A percentile compares a stretch with the other conserved stretches of the same genome.
Conservation (phyloP, 2,329 filamentous ascomycete species). For the Fusarium anguioides region DNA sequence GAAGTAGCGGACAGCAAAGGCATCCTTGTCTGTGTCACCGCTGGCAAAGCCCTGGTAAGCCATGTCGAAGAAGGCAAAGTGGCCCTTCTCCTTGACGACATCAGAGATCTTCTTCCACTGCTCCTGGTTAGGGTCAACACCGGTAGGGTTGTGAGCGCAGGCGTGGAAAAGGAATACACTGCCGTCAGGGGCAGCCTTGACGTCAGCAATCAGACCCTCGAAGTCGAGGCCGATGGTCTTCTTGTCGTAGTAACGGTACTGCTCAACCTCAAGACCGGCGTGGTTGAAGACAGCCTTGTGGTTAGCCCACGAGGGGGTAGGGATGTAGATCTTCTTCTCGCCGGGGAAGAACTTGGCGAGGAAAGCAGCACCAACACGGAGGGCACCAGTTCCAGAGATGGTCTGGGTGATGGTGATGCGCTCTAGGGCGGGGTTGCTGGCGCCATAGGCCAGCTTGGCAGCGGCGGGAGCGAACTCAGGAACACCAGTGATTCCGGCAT, state of each 20-base stretch:
- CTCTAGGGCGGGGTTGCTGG: conserved; percentile 78
- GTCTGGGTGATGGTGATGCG: conserved; percentile 94
- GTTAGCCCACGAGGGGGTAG: conserved; percentile 97
- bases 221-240: conserved; percentile 98
- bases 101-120: conserved; percentile 94
- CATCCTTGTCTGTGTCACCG: conserved; percentile 90
- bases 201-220: conserved; percentile 88
- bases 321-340: conserved; percentile 96
- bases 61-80: conserved; percentile 99
- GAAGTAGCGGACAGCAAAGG: conserved; percentile 93
- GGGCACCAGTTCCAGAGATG: conserved; percentile 96
- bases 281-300: conserved; percentile 97
- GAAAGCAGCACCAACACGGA: conserved; percentile 95
- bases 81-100: conserved; percentile 84
- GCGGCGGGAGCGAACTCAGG: conserved; percentile 94
- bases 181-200: conserved; percentile 86
- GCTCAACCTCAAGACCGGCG: conserved; percentile 88
- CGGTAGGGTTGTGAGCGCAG: conserved; percentile 97
- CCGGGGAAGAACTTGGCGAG: conserved; percentile 90
- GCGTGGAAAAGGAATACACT: conserved; percentile 95
- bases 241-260: conserved; percentile 99
- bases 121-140: conserved; percentile 89
- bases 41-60: conserved; percentile 98
- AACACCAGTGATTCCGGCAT: conserved; percentile 96
- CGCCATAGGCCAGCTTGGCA: conserved; percentile 89